phyloP scores from a whole-genome alignment of 306 rosid species.

The Malus fusca region DNA sequence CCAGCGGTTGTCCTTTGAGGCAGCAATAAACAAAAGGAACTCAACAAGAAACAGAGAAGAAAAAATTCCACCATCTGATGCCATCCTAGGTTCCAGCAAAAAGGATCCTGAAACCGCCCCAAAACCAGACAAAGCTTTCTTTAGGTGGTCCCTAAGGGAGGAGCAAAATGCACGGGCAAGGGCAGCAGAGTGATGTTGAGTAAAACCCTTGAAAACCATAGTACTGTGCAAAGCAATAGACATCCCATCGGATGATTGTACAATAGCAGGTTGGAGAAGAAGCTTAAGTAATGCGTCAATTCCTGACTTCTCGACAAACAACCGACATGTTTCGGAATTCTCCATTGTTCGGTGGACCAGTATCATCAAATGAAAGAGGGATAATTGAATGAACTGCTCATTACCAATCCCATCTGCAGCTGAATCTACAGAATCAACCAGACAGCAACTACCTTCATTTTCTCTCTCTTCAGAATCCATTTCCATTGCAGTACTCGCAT shows the following conservation, averaged over 20 bases:
- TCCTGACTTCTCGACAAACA: conserved; percentile 91
- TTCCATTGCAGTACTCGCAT: conserved; percentile 72
- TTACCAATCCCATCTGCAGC: conserved; percentile 56
- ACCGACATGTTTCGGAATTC: conserved; percentile 85
- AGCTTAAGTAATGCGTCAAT: conserved; percentile 85
- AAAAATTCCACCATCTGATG: conserved; percentile 52
- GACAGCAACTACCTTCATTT: conserved; percentile 41
- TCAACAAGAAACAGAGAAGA: conserved; percentile 77
- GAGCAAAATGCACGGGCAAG: conserved; percentile 86
- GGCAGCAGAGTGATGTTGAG: conserved; percentile 86
- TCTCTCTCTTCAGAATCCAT: conserved; percentile 68
- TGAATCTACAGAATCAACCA: conserved; percentile 42
- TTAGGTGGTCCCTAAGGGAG: conserved; percentile 65
- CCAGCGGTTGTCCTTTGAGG: conserved; percentile 95
- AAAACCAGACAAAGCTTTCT: conserved; percentile 70
- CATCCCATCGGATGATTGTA: conserved; percentile 93
- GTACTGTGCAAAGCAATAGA: conserved; percentile 93
- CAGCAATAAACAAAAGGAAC: conserved; percentile 93
- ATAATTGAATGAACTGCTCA: conserved; percentile 64
- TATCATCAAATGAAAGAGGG: conserved; percentile 89
- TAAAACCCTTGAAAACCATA: conserved; percentile 91
- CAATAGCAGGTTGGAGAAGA: conserved; percentile 60
- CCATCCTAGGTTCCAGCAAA: conserved; percentile 67
- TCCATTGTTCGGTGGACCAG: conserved; percentile 92
- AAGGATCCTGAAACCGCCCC: conserved; percentile 46